Conservation (phyloP, 106 monocot species). For the Cymbidium sinense region DNA sequence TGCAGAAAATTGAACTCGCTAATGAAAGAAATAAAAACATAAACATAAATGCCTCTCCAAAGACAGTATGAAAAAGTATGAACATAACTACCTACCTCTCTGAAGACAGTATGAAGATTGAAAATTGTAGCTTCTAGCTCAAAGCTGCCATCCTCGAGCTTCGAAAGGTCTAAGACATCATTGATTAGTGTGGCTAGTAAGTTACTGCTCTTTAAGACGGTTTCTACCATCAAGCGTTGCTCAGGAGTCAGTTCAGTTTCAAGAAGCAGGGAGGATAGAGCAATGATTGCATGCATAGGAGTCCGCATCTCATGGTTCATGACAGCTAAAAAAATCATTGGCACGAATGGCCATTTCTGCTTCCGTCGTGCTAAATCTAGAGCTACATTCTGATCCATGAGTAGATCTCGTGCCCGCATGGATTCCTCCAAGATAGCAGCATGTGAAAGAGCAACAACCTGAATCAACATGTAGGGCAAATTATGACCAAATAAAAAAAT, state of each 20-base stretch:
- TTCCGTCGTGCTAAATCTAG: conserved; percentile 82
- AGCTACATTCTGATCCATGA: conserved; percentile 93
- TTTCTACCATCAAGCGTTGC: conserved; percentile 84
- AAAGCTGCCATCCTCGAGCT: conserved; percentile 85
- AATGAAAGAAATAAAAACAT: background rate
- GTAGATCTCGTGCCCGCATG: conserved; percentile 85
- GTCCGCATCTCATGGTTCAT: conserved; percentile 98
- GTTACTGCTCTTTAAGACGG: conserved; percentile 78
- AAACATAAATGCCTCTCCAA: background rate
- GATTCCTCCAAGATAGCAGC: conserved; percentile 97
- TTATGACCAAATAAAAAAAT: background rate
- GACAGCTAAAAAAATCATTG: conserved; percentile 91
- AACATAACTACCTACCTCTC: conserved; percentile 57
- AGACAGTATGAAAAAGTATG: background rate
- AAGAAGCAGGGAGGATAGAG: conserved; percentile 71
- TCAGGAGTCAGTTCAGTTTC: conserved; percentile 87
- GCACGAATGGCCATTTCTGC: conserved; percentile 93
- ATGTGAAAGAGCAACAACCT: conserved; percentile 99
- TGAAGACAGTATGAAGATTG: conserved; percentile 78
- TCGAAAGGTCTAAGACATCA: conserved; percentile 88
- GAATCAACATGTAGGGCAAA: conserved; percentile 7
- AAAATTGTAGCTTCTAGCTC: conserved; percentile 57
- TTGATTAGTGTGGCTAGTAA: conserved; percentile 79
- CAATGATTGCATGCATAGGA: conserved; percentile 75
- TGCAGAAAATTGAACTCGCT: background rate